A percentile compares a stretch with the other conserved stretches of the same genome.
Evolutionary conservation across 2,329 filamentous ascomycete genomes (phyloP).

Genomic region (Xylaria sp.): DNA sequence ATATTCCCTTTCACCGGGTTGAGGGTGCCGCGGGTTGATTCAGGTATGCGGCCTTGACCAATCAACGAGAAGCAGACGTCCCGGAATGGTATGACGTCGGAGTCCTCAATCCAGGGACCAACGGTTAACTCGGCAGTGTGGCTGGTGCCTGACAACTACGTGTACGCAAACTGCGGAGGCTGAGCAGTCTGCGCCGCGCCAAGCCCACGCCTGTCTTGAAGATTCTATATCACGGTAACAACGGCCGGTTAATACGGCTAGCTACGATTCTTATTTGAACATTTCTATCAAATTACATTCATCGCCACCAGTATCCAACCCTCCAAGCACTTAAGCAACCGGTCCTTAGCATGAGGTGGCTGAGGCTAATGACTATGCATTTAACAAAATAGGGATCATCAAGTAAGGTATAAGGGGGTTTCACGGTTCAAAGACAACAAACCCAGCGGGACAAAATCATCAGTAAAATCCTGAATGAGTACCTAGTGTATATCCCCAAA

Average conservation of each 20-base stretch:
- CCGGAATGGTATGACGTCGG: slow-evolving; percentile 34
- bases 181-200: slow-evolving; percentile 24
- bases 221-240: slow-evolving; percentile 1
- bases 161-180: slow-evolving; percentile 26
- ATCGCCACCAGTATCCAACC: no score
- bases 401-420: no score
- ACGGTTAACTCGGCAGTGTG: slow-evolving; percentile 31
- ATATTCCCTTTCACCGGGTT: background rate
- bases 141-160: slow-evolving; percentile 18
- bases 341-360: no score
- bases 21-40: slow-evolving; percentile 6
- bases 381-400: no score
- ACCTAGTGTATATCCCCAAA: no score
- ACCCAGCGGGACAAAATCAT: no score
- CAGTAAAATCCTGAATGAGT: no score
- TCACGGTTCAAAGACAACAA: no score
- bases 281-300: no score
- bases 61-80: slow-evolving; percentile 16
- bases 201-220: background rate
- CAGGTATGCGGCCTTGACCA: slow-evolving; percentile 19
- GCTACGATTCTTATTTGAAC: background rate
- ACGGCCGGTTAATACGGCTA: slow-evolving; percentile 10
- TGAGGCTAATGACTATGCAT: no score
- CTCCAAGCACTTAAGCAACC: no score
- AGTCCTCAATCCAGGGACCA: slow-evolving; percentile 29